Base-by-base conservation (phyloP, 805 yeast species). In the Candida fluviatilis region DNA sequence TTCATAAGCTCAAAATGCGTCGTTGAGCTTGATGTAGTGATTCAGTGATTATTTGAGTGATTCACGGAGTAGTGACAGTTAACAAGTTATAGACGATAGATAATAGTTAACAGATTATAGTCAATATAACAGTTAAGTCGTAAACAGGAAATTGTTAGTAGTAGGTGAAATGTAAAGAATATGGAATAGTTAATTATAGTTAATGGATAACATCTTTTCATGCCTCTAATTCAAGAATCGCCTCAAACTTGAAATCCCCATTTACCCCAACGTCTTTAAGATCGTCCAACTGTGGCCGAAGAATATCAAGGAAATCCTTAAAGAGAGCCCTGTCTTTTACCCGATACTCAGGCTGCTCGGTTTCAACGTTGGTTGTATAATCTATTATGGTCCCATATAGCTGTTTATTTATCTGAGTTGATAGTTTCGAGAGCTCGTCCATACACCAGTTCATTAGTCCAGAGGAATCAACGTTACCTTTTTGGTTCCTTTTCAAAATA, bases 391-490 rank as follows among this genome's bases (percentile, higher is more conserved):
- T 76, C 16, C 83, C 86, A 34, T 78, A 67, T 18, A 90, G 60
- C 48, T 84, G 90, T 39, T 84, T 76, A 34, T 78, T 76, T 48
- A 89, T 74, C 5, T 80, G 59, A 13, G 66, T 62, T 21, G 79
- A 77, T 46, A 84, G 82, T 34, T 67, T 66, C 29, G 76, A 74
- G 23, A 85, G 75, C 55, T 81, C 83, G 10, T 72, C 72, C 40
- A 76, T 75, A 24, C 83, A 75, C 95, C 96, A 88, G 44, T 80
- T 78, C n/a, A 87, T 82, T 13, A 88, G 64, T 21, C 70, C 69
- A 47, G 83, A 75, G 7, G 83, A 69, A 36, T 76, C 69, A 10
- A 58, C 57, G 31, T 58, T 58, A 6, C 55, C 58, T 21, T 57
- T 55, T 34, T 50, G 54, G 36, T 54, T 51, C 10, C 60, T 48